Conservation (phyloP, 1,284 basidiomycete species). For the Ceratobasidium sp. region DNA sequence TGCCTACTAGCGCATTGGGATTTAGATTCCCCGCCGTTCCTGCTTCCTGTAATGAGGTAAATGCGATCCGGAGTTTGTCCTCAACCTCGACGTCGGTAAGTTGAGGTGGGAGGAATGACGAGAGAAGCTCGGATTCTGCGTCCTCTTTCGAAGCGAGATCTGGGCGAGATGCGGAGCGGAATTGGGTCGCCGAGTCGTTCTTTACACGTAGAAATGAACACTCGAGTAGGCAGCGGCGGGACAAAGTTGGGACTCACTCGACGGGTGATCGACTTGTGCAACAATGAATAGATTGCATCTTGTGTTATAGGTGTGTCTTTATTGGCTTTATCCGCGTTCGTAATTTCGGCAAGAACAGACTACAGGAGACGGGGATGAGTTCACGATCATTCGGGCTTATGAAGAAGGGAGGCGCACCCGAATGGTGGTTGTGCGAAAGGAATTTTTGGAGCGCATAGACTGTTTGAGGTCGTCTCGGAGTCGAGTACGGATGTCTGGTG, state of each 20-base stretch:
- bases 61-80: constrained; percentile 31
- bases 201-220: background rate
- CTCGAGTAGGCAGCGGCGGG: background rate
- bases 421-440: constrained; percentile 48
- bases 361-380: background rate
- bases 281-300: constrained; percentile 24
- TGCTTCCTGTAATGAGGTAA: constrained; percentile 4
- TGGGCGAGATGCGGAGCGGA: constrained; percentile 36
- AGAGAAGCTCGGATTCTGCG: constrained; percentile 43
- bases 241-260: constrained; percentile 36
- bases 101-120: constrained; percentile 46
- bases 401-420: constrained; percentile 33
- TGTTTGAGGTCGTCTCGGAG: constrained; percentile 49
- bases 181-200: constrained; percentile 48
- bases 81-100: constrained; percentile 47
- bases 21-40: background rate
- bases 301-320: constrained; percentile 31
- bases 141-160: constrained; percentile 49
- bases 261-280: constrained; percentile 47
- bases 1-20: constrained; percentile 25
- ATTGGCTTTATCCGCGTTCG: constrained; percentile 49
- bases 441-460: constrained; percentile 50
- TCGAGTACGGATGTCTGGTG: constrained; percentile 36
- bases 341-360: constrained; percentile 48
- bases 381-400: background rate